Percentiles rank a stretch among this genome's conserved stretches.
These are phyloP conservation scores for Plasmodium inui DNA, from an alignment of 169 alveolate species.

Conservation along the genomic window DNA sequence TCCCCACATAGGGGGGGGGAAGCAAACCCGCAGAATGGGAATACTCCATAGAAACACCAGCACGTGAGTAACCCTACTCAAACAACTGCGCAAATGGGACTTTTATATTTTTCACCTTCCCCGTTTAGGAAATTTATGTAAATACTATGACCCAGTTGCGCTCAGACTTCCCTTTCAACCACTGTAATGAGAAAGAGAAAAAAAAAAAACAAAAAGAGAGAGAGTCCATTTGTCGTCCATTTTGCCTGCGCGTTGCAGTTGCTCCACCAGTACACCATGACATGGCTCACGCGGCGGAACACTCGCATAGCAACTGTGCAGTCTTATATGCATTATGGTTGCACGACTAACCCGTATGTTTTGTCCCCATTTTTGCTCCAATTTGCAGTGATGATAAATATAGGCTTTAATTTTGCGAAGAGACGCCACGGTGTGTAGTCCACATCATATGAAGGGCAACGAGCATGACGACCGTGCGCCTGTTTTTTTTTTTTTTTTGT, in stretches of 20 bases:
- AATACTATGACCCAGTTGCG: conserved; percentile 74
- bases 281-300: neutral
- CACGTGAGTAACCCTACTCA: neutral
- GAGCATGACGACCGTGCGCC: neutral
- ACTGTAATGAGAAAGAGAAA: conserved; percentile 35
- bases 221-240: neutral
- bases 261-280: neutral
- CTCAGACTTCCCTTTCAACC: conserved; percentile 69
- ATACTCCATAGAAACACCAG: neutral
- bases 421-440: neutral
- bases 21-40: neutral
- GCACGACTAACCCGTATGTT: neutral
- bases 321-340: neutral
- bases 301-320: neutral
- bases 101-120: neutral
- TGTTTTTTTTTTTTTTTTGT: neutral
- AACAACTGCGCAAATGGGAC: neutral
- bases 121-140: conserved; percentile 58
- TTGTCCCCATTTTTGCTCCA: neutral
- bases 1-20: neutral
- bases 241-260: neutral
- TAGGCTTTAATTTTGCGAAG: conserved; percentile 35
- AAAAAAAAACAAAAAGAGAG: neutral
- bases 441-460: neutral
- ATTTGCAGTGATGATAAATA: conserved; percentile 54